phyloP scores from a whole-genome alignment of 495 filamentous ascomycete species.

The Copromyces sp. region DNA sequence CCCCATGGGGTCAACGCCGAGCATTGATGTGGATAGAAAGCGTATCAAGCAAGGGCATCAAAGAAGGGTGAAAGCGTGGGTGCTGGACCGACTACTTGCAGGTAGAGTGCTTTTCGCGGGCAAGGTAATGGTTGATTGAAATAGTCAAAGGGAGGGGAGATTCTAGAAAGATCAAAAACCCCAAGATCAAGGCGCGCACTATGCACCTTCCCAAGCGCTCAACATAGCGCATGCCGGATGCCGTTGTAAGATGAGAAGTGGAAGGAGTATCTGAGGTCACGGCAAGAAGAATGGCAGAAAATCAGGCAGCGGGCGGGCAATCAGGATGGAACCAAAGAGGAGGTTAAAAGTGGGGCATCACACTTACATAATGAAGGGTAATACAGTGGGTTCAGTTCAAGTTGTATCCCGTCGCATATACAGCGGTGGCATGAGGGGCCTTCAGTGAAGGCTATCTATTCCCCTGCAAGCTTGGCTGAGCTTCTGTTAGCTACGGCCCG shows the following conservation, averaged over 20 bases:
- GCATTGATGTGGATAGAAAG: background rate
- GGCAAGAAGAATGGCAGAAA: too few relatives aligned
- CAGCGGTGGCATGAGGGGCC: background rate
- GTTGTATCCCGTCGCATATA: background rate
- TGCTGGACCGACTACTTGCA: background rate
- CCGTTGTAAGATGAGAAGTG: background rate
- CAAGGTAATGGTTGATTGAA: background rate
- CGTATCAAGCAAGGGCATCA: background rate
- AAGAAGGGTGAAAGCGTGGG: background rate
- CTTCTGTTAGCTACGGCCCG: background rate
- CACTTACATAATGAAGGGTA: too few relatives aligned
- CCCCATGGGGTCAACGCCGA: background rate
- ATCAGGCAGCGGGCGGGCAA: too few relatives aligned
- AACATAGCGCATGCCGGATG: background rate
- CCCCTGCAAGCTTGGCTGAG: background rate
- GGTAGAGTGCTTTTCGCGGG: too few relatives aligned
- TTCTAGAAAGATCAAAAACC: background rate
- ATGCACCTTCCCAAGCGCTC: background rate
- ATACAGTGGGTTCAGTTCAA: background rate
- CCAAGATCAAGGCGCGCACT: background rate
- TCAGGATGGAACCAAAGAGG: too few relatives aligned
- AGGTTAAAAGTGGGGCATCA: background rate
- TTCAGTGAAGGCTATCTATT: background rate
- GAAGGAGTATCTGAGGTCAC: background rate
- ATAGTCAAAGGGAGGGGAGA: too few relatives aligned